Evolutionary conservation across 306 rosid genomes (phyloP).

Genomic region (Trifolium subterraneum): DNA sequence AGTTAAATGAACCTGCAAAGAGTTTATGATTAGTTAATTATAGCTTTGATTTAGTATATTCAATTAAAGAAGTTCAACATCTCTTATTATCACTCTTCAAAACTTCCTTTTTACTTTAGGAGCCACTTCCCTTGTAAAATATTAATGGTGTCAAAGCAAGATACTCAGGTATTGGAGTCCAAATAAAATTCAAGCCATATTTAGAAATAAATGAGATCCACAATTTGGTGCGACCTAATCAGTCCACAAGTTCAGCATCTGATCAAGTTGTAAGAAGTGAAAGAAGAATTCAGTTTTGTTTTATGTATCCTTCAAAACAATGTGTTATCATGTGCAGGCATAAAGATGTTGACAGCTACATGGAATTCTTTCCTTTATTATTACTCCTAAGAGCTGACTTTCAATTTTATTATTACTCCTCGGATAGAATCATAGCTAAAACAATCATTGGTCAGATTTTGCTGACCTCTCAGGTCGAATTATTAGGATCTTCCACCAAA

Average conservation of each 20-base stretch:
- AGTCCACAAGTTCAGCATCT: slow-evolving; percentile 50
- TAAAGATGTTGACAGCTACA: slow-evolving; percentile 31
- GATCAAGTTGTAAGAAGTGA: slow-evolving; percentile 38
- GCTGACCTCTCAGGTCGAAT: background rate
- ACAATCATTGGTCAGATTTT: background rate
- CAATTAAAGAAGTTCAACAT: slow-evolving; percentile 14
- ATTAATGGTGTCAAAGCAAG: slow-evolving; percentile 33
- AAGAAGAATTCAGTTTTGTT: slow-evolving; percentile 8
- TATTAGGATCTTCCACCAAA: no score
- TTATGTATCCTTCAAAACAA: slow-evolving; percentile 27
- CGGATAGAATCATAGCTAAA: no score
- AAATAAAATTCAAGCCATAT: slow-evolving; percentile 31
- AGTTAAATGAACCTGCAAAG: slow-evolving; percentile 13
- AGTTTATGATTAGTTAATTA: background rate
- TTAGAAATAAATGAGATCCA: no score
- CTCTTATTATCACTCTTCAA: slow-evolving; percentile 2
- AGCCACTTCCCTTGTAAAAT: slow-evolving; percentile 25
- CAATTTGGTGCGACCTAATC: slow-evolving; percentile 24
- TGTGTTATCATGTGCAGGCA: slow-evolving; percentile 31
- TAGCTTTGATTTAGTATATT: background rate
- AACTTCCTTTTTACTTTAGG: slow-evolving; percentile 21
- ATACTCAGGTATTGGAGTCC: slow-evolving; percentile 30
- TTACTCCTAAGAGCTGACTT: background rate
- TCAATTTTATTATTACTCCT: no score
- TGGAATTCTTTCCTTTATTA: slow-evolving; percentile 16